These are phyloP conservation scores for Erythrobasidium hasegawianum DNA, from an alignment of 1,284 basidiomycete genomes.

Conservation along the genomic window DNA sequence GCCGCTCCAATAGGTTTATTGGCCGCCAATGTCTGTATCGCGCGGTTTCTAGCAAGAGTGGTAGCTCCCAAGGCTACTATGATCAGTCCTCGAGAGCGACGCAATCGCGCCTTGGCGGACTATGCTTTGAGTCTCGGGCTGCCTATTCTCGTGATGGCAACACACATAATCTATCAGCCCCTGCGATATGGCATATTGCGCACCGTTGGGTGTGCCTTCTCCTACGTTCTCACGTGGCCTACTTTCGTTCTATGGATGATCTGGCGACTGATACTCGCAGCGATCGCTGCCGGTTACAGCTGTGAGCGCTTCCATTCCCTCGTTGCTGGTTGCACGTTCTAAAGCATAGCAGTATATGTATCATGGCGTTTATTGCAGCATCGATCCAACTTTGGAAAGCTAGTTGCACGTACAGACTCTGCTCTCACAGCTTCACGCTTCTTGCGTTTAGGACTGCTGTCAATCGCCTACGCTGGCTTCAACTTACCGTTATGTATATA, in stretches of 20 bases:
- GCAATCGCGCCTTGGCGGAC: slow-evolving; percentile 41
- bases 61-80: slow-evolving; percentile 47
- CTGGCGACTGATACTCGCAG: slow-evolving; percentile 29
- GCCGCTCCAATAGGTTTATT: slow-evolving; percentile 55
- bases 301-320: background rate
- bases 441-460: slow-evolving; percentile 34
- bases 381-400: slow-evolving; percentile 33
- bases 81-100: slow-evolving; percentile 41
- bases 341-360: slow-evolving; percentile 31
- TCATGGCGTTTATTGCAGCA: slow-evolving; percentile 32
- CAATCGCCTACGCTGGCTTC: slow-evolving; percentile 28
- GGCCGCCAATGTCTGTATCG: slow-evolving; percentile 60
- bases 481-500: slow-evolving; percentile 34
- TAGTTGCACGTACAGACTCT: slow-evolving; percentile 34
- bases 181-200: slow-evolving; percentile 48
- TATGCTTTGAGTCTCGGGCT: slow-evolving; percentile 39
- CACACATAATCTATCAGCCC: slow-evolving; percentile 47
- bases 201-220: slow-evolving; percentile 36
- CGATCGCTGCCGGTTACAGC: background rate
- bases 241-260: slow-evolving; percentile 28
- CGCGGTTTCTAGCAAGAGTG: slow-evolving; percentile 56
- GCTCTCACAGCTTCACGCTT: slow-evolving; percentile 40
- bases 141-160: slow-evolving; percentile 44
- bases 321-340: too few species aligned
- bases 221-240: slow-evolving; percentile 34